phyloP scores from a whole-genome alignment of 1,139 yeast species.

The Taiozyma onychis region DNA sequence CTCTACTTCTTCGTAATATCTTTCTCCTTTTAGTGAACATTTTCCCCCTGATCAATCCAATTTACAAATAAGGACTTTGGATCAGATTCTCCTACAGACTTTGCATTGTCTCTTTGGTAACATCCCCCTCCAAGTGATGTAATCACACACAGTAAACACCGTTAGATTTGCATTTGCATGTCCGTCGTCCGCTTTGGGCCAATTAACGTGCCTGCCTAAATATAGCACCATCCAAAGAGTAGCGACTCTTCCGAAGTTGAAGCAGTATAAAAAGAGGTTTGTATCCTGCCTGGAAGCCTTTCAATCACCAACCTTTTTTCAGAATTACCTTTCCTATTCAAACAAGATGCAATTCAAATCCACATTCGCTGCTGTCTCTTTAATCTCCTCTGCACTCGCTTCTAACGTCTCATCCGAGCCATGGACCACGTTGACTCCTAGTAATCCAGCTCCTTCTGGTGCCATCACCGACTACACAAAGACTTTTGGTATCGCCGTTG shows the following conservation, averaged over 20 bases:
- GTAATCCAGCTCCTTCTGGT: constrained; percentile 26
- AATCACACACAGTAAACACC: not conserved
- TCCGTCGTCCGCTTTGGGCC: not conserved
- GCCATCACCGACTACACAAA: constrained; percentile 33
- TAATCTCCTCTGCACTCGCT: not conserved
- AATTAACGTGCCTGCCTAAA: not conserved
- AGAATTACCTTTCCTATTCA: not conserved
- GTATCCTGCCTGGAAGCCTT: not conserved
- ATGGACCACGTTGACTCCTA: constrained; percentile 29
- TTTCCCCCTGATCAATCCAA: too few species aligned
- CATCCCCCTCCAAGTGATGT: not conserved
- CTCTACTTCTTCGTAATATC: too few species aligned
- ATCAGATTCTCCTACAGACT: too few species aligned
- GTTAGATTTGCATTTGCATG: not conserved
- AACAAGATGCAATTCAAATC: not conserved
- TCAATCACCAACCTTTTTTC: too few species aligned
- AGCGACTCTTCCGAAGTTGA: too few species aligned
- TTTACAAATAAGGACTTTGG: too few species aligned
- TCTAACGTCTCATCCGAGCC: constrained; percentile 1
- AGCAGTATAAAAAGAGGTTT: not conserved
- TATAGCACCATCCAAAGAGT: not conserved
- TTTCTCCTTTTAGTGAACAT: too few species aligned
- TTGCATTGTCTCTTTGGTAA: not conserved
- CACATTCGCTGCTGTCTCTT: not conserved
- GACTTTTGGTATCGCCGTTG: constrained; percentile 42